A percentile compares a stretch with the other conserved stretches of the same genome.
These are phyloP conservation scores for Populus trichocarpa DNA, from an alignment of 441 rosid species.

Conservation along the genomic window DNA sequence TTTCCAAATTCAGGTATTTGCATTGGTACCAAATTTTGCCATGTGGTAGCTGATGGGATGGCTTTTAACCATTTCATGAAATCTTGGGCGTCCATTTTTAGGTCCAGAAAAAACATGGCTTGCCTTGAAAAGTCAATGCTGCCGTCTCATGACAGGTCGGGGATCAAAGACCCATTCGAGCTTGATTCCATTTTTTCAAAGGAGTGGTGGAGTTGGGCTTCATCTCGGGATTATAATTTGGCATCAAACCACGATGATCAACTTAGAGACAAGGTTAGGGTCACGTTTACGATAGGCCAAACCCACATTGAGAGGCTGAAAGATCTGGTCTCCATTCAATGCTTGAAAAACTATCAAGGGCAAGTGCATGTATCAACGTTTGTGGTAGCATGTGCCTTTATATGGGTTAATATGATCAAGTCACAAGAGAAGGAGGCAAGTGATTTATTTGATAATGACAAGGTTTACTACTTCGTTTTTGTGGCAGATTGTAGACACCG, in stretches of 20 bases:
- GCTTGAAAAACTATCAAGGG: background rate
- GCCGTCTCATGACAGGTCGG: constrained; percentile 26
- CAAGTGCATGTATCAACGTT: constrained; percentile 24
- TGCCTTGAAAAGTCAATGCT: constrained; percentile 8
- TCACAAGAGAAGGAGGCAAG: constrained; percentile 1
- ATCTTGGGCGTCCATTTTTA: constrained; percentile 44
- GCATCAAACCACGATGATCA: background rate
- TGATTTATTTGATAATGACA: background rate
- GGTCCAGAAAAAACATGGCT: constrained; percentile 8
- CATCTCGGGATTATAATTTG: background rate
- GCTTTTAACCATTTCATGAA: constrained; percentile 47
- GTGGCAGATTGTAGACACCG: constrained; percentile 30
- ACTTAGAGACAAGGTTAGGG: constrained; percentile 15
- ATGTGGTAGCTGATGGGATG: constrained; percentile 51
- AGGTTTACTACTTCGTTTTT: constrained; percentile 5
- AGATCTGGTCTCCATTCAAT: constrained; percentile 3
- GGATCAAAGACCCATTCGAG: constrained; percentile 36
- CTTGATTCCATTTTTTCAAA: constrained; percentile 24
- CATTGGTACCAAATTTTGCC: constrained; percentile 33
- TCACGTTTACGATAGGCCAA: constrained; percentile 1
- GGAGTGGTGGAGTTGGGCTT: constrained; percentile 20
- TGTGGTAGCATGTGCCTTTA: constrained; percentile 23
- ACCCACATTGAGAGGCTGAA: constrained; percentile 17
- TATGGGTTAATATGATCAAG: constrained; percentile 31
- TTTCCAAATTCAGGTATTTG: constrained; percentile 51